A percentile compares a stretch with the other conserved stretches of the same genome.
Evolutionary conservation across 352 stramenopile genomes (phyloP).

Genomic region (Pythium inflatum): DNA sequence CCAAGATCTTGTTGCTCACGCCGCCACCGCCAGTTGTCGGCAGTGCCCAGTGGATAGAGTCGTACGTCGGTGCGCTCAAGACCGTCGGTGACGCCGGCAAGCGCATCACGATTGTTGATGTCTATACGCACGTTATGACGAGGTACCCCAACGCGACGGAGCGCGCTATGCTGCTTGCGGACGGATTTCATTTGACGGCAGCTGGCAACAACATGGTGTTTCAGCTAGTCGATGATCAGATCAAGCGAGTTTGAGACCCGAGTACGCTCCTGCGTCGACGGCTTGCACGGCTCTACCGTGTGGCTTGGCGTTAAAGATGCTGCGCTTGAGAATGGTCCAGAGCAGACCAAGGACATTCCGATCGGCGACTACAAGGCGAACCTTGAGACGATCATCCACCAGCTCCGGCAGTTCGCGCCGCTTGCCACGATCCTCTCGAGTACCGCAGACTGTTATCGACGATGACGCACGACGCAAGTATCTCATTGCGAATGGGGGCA

Average conservation of each 20-base stretch:
- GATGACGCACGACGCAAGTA: slow-evolving; percentile 25
- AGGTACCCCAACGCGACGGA: slow-evolving; percentile 12
- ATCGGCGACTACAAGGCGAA: slow-evolving; percentile 53
- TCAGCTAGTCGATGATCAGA: not conserved
- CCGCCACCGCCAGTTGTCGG: slow-evolving; percentile 37
- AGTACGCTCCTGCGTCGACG: no score
- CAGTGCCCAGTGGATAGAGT: slow-evolving; percentile 22
- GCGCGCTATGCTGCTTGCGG: not conserved
- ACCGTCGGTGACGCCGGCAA: not conserved
- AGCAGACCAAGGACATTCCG: slow-evolving; percentile 47
- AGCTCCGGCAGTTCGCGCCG: slow-evolving; percentile 31
- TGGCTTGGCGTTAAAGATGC: slow-evolving; percentile 66
- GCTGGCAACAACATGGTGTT: slow-evolving; percentile 18
- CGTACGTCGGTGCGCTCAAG: slow-evolving; percentile 31
- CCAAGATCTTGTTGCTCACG: slow-evolving; percentile 50
- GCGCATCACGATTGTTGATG: slow-evolving; percentile 11
- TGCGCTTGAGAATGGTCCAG: slow-evolving; percentile 37
- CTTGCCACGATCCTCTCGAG: slow-evolving; percentile 52
- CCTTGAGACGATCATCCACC: slow-evolving; percentile 39
- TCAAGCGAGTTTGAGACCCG: slow-evolving; percentile 4
- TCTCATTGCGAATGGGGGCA: not conserved
- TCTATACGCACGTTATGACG: slow-evolving; percentile 12
- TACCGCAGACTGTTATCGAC: slow-evolving; percentile 56
- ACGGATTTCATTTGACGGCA: slow-evolving; percentile 26
- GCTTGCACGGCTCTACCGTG: no score